Conservation (phyloP, 2,329 filamentous ascomycete species). For the Arthrobotrys musiformis region DNA sequence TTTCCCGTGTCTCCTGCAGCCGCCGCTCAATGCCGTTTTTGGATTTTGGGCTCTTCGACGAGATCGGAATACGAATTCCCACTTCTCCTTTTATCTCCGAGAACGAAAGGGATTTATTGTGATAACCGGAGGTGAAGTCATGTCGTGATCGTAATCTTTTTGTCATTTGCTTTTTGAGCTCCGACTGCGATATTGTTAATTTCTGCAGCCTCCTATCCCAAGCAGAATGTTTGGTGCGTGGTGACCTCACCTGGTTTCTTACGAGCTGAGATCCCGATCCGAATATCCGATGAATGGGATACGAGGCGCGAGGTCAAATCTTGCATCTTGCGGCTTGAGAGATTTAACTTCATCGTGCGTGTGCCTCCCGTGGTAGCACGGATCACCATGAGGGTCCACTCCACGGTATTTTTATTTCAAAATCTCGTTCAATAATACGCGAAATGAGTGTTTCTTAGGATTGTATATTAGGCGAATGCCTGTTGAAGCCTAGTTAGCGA, state of each 20-base stretch:
- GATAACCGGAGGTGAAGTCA: background rate
- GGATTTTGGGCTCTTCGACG: background rate
- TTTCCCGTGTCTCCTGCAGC: slow-evolving; percentile 20
- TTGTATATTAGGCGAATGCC: slow-evolving; percentile 29
- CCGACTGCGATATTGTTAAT: slow-evolving; percentile 15
- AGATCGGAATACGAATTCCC: background rate
- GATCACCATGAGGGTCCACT: slow-evolving; percentile 25
- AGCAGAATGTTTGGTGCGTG: background rate
- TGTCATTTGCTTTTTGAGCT: slow-evolving; percentile 9
- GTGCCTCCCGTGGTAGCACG: slow-evolving; percentile 25
- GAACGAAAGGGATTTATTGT: background rate
- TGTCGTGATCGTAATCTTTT: background rate
- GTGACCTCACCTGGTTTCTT: background rate
- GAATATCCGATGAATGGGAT: slow-evolving; percentile 22
- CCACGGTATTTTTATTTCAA: background rate
- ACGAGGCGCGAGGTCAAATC: background rate
- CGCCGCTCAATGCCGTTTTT: slow-evolving; percentile 14
- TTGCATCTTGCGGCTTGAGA: background rate
- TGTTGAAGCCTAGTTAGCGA: slow-evolving; percentile 31
- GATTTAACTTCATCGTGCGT: background rate
- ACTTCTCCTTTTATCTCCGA: slow-evolving; percentile 13
- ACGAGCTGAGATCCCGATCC: background rate
- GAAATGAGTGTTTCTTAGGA: slow-evolving; percentile 43
- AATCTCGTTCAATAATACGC: slow-evolving; percentile 45
- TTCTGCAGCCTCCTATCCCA: slow-evolving; percentile 13